Evolutionary conservation across 805 yeast genomes (phyloP), one percentile per base, ranked within the genome.

Genomic region (Nakazawaea wickerhamii): DNA sequence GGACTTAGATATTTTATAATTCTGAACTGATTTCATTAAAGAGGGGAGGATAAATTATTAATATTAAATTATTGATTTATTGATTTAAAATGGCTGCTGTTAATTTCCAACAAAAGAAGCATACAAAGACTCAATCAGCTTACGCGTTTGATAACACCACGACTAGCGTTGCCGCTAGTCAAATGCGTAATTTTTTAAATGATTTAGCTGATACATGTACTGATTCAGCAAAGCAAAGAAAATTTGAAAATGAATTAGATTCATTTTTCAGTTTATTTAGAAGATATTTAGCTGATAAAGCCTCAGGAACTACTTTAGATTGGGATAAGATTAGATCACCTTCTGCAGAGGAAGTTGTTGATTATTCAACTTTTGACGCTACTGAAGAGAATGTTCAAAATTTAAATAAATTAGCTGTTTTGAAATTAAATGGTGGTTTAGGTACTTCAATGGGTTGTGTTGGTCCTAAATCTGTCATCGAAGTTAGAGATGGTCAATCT

Each of bases 381-480:
- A 48, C 60, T 19, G 56, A 64, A 11, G 70, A 67, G 37, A 63
- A 62, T 34, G 50, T 63, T 35, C 64, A 67, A 47, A 73, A 78
- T 62, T 73, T 93, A 57, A 66, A 79, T 53, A 90, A 90, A 65
- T 76, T 93, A 61, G 98, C 97, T 7, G 99, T 93, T 32, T 75
- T 93, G 65, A 93, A 93, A 70, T 77, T 93, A 63, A 93, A 93
- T 62, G 99, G 99, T 73, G 99, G 99, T 33, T 75, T 93, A 54
- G 99, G 99, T 60, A 93, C 99, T 17, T 91, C 98, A 8, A 93
- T 93, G 99, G 99, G 99, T 45, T 93, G 99, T 71, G 97, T 93
- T 49, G 99, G 99, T 46, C 99, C 99, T 50, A 90, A 90, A 67
- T 86, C 96, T 21, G 95, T 93, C 52, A 93, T 93, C 61, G 99